Conservation (phyloP, 306 rosid species). For the Vigna mungo region DNA sequence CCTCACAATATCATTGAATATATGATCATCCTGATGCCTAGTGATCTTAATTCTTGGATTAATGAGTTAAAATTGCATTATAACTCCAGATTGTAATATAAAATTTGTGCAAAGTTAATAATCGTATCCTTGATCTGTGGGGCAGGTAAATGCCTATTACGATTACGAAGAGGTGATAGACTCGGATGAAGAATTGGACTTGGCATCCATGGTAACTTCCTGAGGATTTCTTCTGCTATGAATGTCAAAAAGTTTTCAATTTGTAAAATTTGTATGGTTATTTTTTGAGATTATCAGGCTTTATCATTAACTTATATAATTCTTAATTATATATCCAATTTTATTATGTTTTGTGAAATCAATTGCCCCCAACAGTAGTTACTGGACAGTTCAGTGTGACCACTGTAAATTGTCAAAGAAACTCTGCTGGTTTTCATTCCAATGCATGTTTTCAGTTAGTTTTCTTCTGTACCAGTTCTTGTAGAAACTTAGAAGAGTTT, state of each 20-base stretch:
- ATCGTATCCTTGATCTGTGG: slow-evolving; percentile 30
- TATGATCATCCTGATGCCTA: neutral
- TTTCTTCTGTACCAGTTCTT: neutral
- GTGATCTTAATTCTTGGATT: slow-evolving; percentile 9
- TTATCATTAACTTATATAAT: slow-evolving; percentile 12
- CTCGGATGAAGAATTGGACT: slow-evolving; percentile 86
- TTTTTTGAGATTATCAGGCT: slow-evolving; percentile 36
- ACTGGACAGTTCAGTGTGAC: slow-evolving; percentile 7
- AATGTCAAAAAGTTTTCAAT: slow-evolving; percentile 20
- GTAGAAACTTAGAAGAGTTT: neutral
- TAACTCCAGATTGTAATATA: slow-evolving; percentile 15
- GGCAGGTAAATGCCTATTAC: slow-evolving; percentile 75
- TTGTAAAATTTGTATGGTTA: slow-evolving; percentile 35
- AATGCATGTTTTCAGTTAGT: neutral
- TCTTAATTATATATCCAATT: slow-evolving; percentile 9
- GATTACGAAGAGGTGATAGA: slow-evolving; percentile 76
- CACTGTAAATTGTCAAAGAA: neutral
- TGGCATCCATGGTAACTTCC: slow-evolving; percentile 78
- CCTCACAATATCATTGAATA: slow-evolving; percentile 11
- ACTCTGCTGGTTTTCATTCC: neutral
- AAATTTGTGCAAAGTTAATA: slow-evolving; percentile 1
- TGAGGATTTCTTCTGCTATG: slow-evolving; percentile 35
- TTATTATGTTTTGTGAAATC: slow-evolving; percentile 32
- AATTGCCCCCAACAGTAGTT: neutral
- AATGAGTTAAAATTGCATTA: slow-evolving; percentile 17